These are phyloP conservation scores for Zopfia rhizophila DNA, from an alignment of 2,329 filamentous ascomycete species.

Conservation along the genomic window DNA sequence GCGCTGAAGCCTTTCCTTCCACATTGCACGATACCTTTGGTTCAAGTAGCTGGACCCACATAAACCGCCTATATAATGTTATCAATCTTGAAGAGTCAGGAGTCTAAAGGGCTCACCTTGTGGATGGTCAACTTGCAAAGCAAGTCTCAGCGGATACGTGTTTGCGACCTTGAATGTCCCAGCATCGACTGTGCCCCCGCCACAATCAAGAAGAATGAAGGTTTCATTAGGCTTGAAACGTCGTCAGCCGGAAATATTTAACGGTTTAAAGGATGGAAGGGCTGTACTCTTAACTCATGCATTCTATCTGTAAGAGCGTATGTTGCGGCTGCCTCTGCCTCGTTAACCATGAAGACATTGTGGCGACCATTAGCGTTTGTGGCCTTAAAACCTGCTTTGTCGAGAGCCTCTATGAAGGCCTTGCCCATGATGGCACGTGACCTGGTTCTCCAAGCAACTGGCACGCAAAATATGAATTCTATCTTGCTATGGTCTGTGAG, in stretches of 20 bases:
- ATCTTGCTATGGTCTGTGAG: too few relatives aligned
- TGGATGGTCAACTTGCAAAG: too few relatives aligned
- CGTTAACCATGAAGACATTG: constrained; percentile 29
- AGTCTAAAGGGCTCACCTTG: too few relatives aligned
- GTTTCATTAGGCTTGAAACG: constrained; percentile 22
- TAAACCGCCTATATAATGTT: too few relatives aligned
- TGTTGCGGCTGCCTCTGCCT: constrained; percentile 30
- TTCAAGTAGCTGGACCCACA: too few relatives aligned
- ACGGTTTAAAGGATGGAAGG: too few relatives aligned
- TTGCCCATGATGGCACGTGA: constrained; percentile 15
- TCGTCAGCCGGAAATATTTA: too few relatives aligned
- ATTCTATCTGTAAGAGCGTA: constrained; percentile 10
- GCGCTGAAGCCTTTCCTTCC: too few relatives aligned
- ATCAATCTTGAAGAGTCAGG: too few relatives aligned
- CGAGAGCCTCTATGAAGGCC: constrained; percentile 20
- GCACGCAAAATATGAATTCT: constrained; percentile 23
- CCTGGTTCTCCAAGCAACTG: constrained; percentile 20
- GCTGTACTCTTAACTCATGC: too few relatives aligned
- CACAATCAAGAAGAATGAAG: constrained; percentile 26
- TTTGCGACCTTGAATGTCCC: constrained; percentile 16
- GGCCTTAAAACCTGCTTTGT: constrained; percentile 11
- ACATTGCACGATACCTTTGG: too few relatives aligned
- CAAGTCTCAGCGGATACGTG: constrained; percentile 22
- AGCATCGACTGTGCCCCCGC: constrained; percentile 27
- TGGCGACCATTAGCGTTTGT: constrained; percentile 1